Evolutionary conservation across 331 rosid species (phyloP).

Genomic region (Acacia concinna): DNA sequence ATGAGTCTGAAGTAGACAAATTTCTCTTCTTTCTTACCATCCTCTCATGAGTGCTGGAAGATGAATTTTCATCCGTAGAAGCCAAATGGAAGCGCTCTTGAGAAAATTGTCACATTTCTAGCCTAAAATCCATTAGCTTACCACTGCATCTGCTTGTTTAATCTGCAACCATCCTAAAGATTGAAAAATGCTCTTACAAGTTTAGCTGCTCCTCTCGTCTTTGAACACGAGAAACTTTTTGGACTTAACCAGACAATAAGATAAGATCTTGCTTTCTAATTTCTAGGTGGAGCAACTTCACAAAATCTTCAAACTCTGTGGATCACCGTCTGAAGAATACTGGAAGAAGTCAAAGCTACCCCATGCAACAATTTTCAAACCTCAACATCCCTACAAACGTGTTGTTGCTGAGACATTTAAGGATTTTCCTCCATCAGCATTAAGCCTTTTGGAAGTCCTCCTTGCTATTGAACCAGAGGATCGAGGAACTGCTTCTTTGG

Average conservation of each 20-base stretch:
- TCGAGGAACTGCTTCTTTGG: conserved; percentile 75
- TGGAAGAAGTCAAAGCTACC: conserved; percentile 89
- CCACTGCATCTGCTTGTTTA: conserved; percentile 24
- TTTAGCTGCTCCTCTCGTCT: not conserved
- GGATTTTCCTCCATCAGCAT: conserved; percentile 62
- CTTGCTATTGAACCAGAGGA: conserved; percentile 79
- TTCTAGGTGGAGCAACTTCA: conserved; percentile 89
- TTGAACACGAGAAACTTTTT: conserved; percentile 1
- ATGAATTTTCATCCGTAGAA: conserved; percentile 21
- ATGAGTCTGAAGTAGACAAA: conserved; percentile 1
- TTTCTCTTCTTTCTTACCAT: not conserved
- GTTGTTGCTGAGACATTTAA: conserved; percentile 66
- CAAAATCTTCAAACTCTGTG: conserved; percentile 91
- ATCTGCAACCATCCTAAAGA: conserved; percentile 5
- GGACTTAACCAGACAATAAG: conserved; percentile 25
- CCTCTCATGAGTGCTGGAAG: conserved; percentile 17
- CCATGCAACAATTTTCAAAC: conserved; percentile 82
- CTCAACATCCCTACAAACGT: conserved; percentile 78
- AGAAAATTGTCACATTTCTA: conserved; percentile 20
- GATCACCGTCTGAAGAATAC: conserved; percentile 91
- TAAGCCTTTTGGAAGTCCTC: conserved; percentile 73
- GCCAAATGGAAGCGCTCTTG: not conserved
- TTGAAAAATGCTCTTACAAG: conserved; percentile 25
- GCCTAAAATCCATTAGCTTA: conserved; percentile 13
- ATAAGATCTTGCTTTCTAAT: conserved; percentile 20